These are phyloP conservation scores for Prorocentrum cordatum DNA, from an alignment of 169 alveolate genomes.

Conservation along the genomic window DNA sequence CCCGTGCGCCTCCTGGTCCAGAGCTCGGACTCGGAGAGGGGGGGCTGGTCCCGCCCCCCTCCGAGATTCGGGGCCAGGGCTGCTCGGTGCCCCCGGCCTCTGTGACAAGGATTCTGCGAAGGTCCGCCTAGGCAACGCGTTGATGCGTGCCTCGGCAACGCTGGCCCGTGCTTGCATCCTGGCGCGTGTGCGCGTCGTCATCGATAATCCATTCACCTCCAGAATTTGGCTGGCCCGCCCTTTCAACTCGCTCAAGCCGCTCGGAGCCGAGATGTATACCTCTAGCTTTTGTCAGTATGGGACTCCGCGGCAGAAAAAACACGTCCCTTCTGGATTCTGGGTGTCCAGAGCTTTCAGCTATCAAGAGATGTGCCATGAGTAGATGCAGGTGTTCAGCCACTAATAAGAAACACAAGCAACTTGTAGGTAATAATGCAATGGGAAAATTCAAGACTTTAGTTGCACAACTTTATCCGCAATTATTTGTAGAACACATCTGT, in stretches of 20 bases:
- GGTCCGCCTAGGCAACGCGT: background rate
- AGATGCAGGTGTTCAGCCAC: background rate
- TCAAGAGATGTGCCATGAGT: background rate
- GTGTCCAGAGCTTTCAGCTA: background rate
- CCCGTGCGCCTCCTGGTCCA: too few relatives aligned
- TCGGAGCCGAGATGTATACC: background rate
- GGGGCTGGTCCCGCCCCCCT: slow-evolving; percentile 1
- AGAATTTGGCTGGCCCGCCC: background rate
- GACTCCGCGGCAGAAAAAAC: background rate
- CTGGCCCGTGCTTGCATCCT: background rate
- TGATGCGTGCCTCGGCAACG: background rate
- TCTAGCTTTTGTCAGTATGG: background rate
- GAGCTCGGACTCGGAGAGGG: background rate
- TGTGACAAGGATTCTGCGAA: background rate
- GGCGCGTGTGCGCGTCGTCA: background rate
- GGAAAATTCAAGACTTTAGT: background rate
- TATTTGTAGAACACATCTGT: too few relatives aligned
- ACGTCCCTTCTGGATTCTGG: background rate
- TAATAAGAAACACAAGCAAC: background rate
- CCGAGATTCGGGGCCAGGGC: background rate
- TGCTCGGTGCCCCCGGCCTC: background rate
- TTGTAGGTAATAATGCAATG: background rate
- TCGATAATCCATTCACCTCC: background rate
- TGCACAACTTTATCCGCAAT: background rate
- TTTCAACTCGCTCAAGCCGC: background rate